Evolutionary conservation across 768 basidiomycete genomes (phyloP), one percentile per base, ranked within the genome.

Genomic region (Glaciozyma antarctica): DNA sequence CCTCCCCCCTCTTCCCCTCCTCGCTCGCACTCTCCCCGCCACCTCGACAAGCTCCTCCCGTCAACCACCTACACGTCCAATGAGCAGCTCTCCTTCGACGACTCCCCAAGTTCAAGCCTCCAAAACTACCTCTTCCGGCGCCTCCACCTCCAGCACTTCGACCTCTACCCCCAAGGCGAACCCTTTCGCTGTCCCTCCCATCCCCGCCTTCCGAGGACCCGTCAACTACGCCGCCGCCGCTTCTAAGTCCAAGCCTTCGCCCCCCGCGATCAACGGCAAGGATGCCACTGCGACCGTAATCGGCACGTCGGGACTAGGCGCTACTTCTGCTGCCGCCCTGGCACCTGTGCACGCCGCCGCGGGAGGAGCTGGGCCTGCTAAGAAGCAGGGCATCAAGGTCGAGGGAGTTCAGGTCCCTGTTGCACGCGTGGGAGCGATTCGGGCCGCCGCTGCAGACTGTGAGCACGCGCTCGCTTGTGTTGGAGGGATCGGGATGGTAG

Each of bases 211-310:
- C 32, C 32, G 32, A 32, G 32, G 32, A 32, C 32, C 32, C 32
- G 32, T 32, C 32, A 32, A 32, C 32, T 32, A 32, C 32, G 66
- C 66, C 58, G 67, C 67, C 48, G 66, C 57, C 9, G 67, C 65
- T 22, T 58, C 60, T 17, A 66, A 64, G 63, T 62, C 62, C 45
- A 64, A 68, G 57, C 64, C 63, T 30, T 70, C 68, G 21, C 61
- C 66, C n/a, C 63, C 65, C 17, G 62, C 68, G 45, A 72, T 69
- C 34, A 70, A 65, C 52, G 71, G 72, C 32, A 58, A 69, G 47
- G 66, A 72, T 52, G 63, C 61, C 30, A 62, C 69, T 2, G 64
- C 63, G 24, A 49, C 70, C 53, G 62, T 71, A 32, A 66, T 62
- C 64, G 61, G 58, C 45, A 62, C 71, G 47, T 60, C 56, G 34